These are phyloP conservation scores for Penicillium goetzii DNA, from an alignment of 495 filamentous ascomycete species.

Conservation along the genomic window DNA sequence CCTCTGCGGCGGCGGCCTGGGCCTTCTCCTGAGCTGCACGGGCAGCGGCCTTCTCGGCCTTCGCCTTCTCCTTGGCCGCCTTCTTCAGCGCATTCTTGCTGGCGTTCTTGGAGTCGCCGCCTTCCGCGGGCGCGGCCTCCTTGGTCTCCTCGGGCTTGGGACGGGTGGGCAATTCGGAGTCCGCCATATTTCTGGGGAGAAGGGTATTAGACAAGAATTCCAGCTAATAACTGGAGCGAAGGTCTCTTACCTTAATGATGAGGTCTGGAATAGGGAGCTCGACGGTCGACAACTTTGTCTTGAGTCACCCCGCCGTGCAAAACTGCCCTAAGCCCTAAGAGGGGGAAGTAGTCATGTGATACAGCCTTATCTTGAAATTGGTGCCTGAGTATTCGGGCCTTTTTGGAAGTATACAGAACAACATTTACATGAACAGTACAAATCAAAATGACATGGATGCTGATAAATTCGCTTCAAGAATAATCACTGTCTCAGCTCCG, in stretches of 20 bases:
- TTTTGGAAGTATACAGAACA: background rate
- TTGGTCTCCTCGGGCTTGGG: constrained; percentile 52
- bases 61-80: constrained; percentile 68
- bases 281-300: constrained; percentile 27
- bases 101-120: constrained; percentile 46
- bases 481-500: background rate
- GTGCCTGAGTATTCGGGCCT: constrained; percentile 11
- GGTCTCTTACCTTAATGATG: constrained; percentile 27
- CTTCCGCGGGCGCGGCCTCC: constrained; percentile 40
- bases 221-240: background rate
- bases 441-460: background rate
- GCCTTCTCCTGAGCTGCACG: constrained; percentile 57
- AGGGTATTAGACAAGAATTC: constrained; percentile 12
- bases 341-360: constrained; percentile 40
- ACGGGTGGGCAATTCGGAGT: constrained; percentile 52
- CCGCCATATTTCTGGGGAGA: constrained; percentile 43
- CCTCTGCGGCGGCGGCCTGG: constrained; percentile 52
- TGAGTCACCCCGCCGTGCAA: constrained; percentile 42
- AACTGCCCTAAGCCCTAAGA: constrained; percentile 51
- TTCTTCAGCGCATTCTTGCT: constrained; percentile 72
- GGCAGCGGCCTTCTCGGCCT: constrained; percentile 63
- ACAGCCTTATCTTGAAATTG: background rate
- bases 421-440: background rate
- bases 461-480: background rate
- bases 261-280: constrained; percentile 20